Evolutionary conservation across 2,329 filamentous ascomycete species (phyloP), one percentile per base, ranked within the genome.

Genomic region (Penicillium sp.): DNA sequence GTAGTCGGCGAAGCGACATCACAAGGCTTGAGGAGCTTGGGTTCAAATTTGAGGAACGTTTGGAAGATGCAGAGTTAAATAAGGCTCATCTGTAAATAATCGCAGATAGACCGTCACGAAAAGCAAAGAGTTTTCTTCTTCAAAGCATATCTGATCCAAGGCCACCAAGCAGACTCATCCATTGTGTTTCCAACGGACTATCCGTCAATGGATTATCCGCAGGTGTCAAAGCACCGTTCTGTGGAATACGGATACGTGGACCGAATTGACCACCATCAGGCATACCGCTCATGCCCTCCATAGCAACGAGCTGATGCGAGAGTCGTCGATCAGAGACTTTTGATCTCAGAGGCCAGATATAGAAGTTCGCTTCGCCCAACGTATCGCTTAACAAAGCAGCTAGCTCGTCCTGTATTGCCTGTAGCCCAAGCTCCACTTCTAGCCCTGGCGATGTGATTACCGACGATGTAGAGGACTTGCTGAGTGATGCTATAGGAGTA

Each of bases 11-110:
- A 19, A 67, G 70, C 11, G 62, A 74, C 46, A 58, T 79, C 2
- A 73, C 58, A 51, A 72, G 61, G 11, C 56, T 79, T 14, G 66
- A 74, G 51, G 66, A 77, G 44, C 63, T 79, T 6, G 76, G 77
- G 0, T 79, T 79, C 42, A 71, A 76, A 25, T 79, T 72, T 37
- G 60, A 69, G 2, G 62, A 64, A 14, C 74, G 69, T 68, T 70
- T 13, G 4, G 11, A 42, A n/a, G 14, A 33, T n/a, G 13, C 19
- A 1, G 50, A 37, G 16, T 4, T 16, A 10, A 21, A 8, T 5
- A 46, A 53, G 19, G 39, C 50, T 19, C 50, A 53, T 46, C n/a
- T 53, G 43, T 53, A 33, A n/a, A 50, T 39, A 50, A 13, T 14
- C 2, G 26, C 0, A 21, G 25, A 48, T 29, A 10, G 2, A 11